Conservation (phyloP, 2,329 filamentous ascomycete species). For the Scedosporium aurantiacum region DNA sequence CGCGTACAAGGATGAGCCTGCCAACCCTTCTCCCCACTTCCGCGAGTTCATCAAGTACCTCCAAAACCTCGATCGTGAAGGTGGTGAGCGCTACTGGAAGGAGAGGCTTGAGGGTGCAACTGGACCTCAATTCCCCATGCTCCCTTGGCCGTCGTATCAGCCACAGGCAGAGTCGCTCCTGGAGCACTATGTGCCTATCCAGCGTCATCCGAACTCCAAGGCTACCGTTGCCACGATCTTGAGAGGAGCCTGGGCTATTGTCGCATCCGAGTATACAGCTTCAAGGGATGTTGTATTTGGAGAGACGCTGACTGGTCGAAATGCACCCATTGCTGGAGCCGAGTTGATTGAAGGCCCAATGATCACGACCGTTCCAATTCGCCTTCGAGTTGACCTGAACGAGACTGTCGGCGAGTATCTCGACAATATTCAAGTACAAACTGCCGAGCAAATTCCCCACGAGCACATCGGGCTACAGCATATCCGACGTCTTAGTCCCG, state of each 20-base stretch:
- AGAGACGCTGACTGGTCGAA: slow-evolving; percentile 47
- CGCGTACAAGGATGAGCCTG: slow-evolving; percentile 27
- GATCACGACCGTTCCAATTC: slow-evolving; percentile 49
- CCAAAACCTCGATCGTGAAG: slow-evolving; percentile 22
- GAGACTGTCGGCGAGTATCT: slow-evolving; percentile 39
- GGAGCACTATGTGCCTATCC: slow-evolving; percentile 36
- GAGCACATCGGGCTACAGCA: slow-evolving; percentile 53
- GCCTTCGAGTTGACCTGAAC: slow-evolving; percentile 32
- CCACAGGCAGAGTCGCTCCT: slow-evolving; percentile 40
- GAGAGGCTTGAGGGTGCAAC: slow-evolving; percentile 32
- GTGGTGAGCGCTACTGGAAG: slow-evolving; percentile 35
- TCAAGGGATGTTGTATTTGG: slow-evolving; percentile 45
- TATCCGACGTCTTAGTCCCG: slow-evolving; percentile 44
- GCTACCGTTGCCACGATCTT: slow-evolving; percentile 45
- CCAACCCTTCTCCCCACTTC: slow-evolving; percentile 18
- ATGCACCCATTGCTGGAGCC: slow-evolving; percentile 33
- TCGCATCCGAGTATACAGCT: slow-evolving; percentile 41
- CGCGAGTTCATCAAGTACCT: slow-evolving; percentile 40
- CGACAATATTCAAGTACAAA: slow-evolving; percentile 43
- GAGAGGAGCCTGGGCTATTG: slow-evolving; percentile 47
- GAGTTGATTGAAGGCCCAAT: slow-evolving; percentile 49
- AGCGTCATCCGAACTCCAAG: slow-evolving; percentile 20
- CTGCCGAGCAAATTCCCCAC: slow-evolving; percentile 47
- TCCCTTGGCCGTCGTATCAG: slow-evolving; percentile 37
- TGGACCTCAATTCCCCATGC: slow-evolving; percentile 34